These are phyloP conservation scores for Chlamydomonas reinhardtii DNA, from an alignment of 163 green algal species.

Conservation along the genomic window DNA sequence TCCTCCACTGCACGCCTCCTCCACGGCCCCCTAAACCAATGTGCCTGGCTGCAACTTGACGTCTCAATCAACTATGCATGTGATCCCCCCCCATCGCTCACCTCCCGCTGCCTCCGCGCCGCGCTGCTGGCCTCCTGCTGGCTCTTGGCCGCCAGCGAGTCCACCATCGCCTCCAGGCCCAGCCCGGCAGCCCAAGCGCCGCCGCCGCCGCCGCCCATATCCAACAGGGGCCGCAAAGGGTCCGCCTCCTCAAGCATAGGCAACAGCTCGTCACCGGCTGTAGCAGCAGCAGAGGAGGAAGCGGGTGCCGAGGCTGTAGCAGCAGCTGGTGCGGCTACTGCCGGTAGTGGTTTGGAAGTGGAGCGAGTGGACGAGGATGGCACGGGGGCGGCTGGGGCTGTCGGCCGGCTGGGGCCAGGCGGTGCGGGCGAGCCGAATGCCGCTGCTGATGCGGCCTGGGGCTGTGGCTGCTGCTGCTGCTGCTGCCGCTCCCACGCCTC, in stretches of 20 bases:
- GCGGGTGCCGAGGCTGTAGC: background rate
- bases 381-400: background rate
- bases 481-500: background rate
- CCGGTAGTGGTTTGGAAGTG: background rate
- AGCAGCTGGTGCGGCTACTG: background rate
- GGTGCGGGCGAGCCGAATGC: background rate
- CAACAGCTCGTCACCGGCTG: background rate
- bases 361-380: no score
- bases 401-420: background rate
- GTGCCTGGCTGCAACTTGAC: no score
- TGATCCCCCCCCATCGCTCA: background rate
- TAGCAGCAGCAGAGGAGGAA: background rate
- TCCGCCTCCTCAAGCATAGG: background rate
- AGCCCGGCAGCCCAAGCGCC: background rate
- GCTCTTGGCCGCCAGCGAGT: conserved; percentile 7
- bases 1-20: no score
- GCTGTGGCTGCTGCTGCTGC: background rate
- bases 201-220: background rate
- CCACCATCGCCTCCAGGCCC: conserved; percentile 36
- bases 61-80: no score
- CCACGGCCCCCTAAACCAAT: no score
- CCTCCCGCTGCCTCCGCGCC: background rate
- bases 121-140: background rate
- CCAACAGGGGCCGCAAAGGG: background rate
- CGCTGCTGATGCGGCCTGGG: background rate